Evolutionary conservation across 2,329 filamentous ascomycete species (phyloP).

Genomic region (Coniochaeta sp.): DNA sequence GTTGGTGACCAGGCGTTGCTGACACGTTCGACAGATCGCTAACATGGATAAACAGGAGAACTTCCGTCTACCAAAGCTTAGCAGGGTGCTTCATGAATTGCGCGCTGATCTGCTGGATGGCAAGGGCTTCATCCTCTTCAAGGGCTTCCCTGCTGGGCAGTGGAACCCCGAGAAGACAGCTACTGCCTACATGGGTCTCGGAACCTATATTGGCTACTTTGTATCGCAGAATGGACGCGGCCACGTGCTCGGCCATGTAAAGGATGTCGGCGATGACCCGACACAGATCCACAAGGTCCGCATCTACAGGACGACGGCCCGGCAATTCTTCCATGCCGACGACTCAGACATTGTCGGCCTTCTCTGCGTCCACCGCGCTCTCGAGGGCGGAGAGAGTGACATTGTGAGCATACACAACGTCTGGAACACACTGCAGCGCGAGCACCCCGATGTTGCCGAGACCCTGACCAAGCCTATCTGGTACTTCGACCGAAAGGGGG

Average conservation of each 20-base stretch:
- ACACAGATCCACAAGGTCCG: slow-evolving; percentile 78
- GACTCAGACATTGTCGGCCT: slow-evolving; percentile 78
- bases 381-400: slow-evolving; percentile 78
- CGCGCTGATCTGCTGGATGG: slow-evolving; percentile 56
- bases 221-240: slow-evolving; percentile 79
- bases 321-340: slow-evolving; percentile 81
- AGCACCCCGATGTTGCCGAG: slow-evolving; percentile 73
- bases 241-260: slow-evolving; percentile 83
- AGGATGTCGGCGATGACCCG: slow-evolving; percentile 78
- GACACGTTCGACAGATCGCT: no score
- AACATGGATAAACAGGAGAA: slow-evolving; percentile 21
- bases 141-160: slow-evolving; percentile 67
- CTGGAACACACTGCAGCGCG: slow-evolving; percentile 70
- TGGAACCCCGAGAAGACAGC: slow-evolving; percentile 79
- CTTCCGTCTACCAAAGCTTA: slow-evolving; percentile 36
- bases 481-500: slow-evolving; percentile 91
- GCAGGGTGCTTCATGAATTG: slow-evolving; percentile 25
- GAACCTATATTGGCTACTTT: slow-evolving; percentile 81
- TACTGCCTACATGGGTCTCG: slow-evolving; percentile 84
- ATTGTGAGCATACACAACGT: slow-evolving; percentile 72
- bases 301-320: slow-evolving; percentile 82
- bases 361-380: slow-evolving; percentile 70
- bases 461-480: slow-evolving; percentile 71
- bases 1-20: no score
- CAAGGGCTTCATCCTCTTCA: slow-evolving; percentile 87